These are phyloP conservation scores for Botrytis medusae DNA, from an alignment of 2,329 filamentous ascomycete species.

Conservation along the genomic window DNA sequence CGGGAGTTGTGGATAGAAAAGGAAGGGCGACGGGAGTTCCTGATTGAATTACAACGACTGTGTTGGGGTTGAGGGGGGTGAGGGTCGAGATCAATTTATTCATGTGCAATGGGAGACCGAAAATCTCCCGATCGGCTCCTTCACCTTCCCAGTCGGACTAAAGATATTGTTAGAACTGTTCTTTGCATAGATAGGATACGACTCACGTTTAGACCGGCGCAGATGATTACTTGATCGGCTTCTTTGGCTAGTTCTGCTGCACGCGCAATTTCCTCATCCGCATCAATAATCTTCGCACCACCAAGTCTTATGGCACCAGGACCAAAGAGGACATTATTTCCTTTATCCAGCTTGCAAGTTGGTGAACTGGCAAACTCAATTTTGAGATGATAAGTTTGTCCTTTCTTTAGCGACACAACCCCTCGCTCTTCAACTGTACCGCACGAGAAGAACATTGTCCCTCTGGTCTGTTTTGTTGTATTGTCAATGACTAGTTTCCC, in stretches of 20 bases:
- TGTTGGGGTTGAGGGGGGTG: slow-evolving; percentile 58
- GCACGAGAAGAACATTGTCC: slow-evolving; percentile 43
- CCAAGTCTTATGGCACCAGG: slow-evolving; percentile 63
- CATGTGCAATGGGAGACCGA: slow-evolving; percentile 35
- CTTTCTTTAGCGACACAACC: slow-evolving; percentile 34
- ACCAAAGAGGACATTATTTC: slow-evolving; percentile 51
- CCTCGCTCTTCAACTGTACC: slow-evolving; percentile 41
- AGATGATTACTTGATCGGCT: slow-evolving; percentile 73
- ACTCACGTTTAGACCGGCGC: slow-evolving; percentile 67
- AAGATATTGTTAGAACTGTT: slow-evolving; percentile 44
- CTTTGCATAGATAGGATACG: slow-evolving; percentile 48
- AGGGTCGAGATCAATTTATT: slow-evolving; percentile 50
- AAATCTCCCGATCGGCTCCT: slow-evolving; percentile 34
- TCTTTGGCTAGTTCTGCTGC: slow-evolving; percentile 66
- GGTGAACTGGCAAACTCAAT: slow-evolving; percentile 55
- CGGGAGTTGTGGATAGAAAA: slow-evolving; percentile 55
- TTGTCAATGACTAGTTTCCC: slow-evolving; percentile 40
- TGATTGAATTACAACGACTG: slow-evolving; percentile 73
- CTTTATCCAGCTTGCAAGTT: slow-evolving; percentile 54
- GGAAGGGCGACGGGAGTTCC: slow-evolving; percentile 75
- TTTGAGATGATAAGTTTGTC: slow-evolving; percentile 38
- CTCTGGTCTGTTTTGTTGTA: slow-evolving; percentile 40
- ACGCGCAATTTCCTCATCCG: slow-evolving; percentile 59
- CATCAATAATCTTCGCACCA: slow-evolving; percentile 56
- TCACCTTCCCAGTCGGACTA: slow-evolving; percentile 48